phyloP scores from a whole-genome alignment of 164 flowering plant genomes.

The Umbilicus rupestris region DNA sequence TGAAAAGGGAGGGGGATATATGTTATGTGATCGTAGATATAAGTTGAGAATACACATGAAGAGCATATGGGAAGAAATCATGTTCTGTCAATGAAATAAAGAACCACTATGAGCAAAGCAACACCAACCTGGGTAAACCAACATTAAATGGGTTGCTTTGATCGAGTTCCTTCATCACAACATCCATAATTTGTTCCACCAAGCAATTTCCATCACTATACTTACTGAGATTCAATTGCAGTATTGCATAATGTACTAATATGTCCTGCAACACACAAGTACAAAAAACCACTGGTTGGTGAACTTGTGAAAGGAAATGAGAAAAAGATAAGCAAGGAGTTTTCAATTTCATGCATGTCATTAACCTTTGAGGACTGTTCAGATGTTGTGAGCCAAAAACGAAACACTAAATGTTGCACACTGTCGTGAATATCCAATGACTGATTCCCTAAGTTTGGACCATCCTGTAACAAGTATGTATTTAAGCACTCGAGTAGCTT shows the following conservation, averaged over 20 bases:
- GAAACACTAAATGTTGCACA: slow-evolving; percentile 55
- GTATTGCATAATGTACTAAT: slow-evolving; percentile 53
- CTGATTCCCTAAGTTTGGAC: slow-evolving; percentile 68
- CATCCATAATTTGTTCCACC: slow-evolving; percentile 61
- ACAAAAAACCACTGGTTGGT: not conserved
- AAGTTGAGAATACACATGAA: no score
- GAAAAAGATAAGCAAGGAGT: not conserved
- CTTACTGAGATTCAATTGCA: slow-evolving; percentile 64
- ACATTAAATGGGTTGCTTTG: slow-evolving; percentile 31
- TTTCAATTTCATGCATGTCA: not conserved
- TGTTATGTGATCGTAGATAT: no score
- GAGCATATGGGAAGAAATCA: no score
- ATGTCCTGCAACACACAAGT: slow-evolving; percentile 44
- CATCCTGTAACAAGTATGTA: slow-evolving; percentile 66
- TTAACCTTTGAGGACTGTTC: slow-evolving; percentile 72
- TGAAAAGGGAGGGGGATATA: no score
- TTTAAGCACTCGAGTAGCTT: slow-evolving; percentile 88
- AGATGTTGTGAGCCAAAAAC: slow-evolving; percentile 61
- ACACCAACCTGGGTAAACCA: slow-evolving; percentile 38
- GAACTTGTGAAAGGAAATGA: not conserved
- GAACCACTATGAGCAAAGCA: not conserved
- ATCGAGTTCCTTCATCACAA: slow-evolving; percentile 72
- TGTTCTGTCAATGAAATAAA: no score
- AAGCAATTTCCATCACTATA: slow-evolving; percentile 45
- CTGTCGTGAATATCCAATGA: slow-evolving; percentile 67